A percentile compares a stretch with the other conserved stretches of the same genome.
phyloP scores from a whole-genome alignment of 805 yeast genomes.

The baker's yeast (Saccharomyces cerevisiae) region DNA sequence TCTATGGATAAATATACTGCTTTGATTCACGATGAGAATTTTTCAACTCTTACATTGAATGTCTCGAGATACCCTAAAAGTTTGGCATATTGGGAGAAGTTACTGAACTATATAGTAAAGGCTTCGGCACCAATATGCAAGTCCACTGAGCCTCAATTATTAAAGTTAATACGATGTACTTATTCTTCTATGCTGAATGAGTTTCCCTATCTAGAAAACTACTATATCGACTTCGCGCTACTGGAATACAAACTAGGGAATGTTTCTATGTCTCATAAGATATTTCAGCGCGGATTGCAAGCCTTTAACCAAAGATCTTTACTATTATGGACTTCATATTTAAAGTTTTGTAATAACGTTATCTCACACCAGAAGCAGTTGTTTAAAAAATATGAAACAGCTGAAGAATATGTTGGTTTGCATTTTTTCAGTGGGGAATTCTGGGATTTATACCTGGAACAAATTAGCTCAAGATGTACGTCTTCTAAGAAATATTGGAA shows the following conservation, averaged over 20 bases:
- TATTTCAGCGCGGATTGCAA: slow-evolving; percentile 19
- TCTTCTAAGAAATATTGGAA: slow-evolving; percentile 17
- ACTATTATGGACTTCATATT: slow-evolving; percentile 27
- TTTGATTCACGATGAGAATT: slow-evolving; percentile 16
- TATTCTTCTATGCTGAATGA: slow-evolving; percentile 24
- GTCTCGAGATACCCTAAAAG: slow-evolving; percentile 22
- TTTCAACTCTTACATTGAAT: slow-evolving; percentile 20
- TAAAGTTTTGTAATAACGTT: slow-evolving; percentile 25
- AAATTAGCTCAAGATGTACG: slow-evolving; percentile 17
- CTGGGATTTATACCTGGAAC: slow-evolving; percentile 29
- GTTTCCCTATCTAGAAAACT: slow-evolving; percentile 30
- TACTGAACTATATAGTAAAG: slow-evolving; percentile 20
- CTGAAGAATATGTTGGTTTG: slow-evolving; percentile 27
- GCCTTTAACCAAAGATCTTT: slow-evolving; percentile 25
- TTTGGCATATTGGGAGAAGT: slow-evolving; percentile 26
- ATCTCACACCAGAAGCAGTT: slow-evolving; percentile 17
- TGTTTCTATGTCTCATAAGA: slow-evolving; percentile 18
- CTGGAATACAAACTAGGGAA: slow-evolving; percentile 29
- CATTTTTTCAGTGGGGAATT: slow-evolving; percentile 30
- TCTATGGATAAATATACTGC: slow-evolving; percentile 19
- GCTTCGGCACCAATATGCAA: slow-evolving; percentile 24
- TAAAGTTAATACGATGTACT: slow-evolving; percentile 16
- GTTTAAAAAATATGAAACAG: slow-evolving; percentile 24
- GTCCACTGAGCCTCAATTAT: slow-evolving; percentile 12
- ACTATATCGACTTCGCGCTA: slow-evolving; percentile 29